These are phyloP conservation scores for Talaromyces sp. DNA, from an alignment of 2,329 filamentous ascomycete genomes.

Conservation along the genomic window DNA sequence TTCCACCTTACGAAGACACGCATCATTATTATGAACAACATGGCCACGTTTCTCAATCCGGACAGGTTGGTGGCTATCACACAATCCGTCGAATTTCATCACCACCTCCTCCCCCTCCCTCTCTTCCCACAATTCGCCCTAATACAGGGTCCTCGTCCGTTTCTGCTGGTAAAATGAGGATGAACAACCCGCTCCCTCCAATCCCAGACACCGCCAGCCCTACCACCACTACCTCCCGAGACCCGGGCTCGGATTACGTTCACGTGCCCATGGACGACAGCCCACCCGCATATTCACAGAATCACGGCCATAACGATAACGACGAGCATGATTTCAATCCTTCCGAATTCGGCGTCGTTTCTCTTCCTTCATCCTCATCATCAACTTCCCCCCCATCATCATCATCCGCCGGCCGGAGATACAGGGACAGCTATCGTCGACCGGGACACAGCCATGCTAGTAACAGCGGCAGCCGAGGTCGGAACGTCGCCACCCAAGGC, in stretches of 20 bases:
- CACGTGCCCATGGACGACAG: slow-evolving; percentile 1
- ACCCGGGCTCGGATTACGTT: slow-evolving; percentile 3
- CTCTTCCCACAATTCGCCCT: slow-evolving; percentile 23
- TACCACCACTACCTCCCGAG: slow-evolving; percentile 1
- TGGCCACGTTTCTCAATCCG: slow-evolving; percentile 1
- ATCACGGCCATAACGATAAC: not conserved
- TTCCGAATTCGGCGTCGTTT: slow-evolving; percentile 25
- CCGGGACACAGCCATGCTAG: slow-evolving; percentile 24
- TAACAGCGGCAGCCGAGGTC: slow-evolving; percentile 4
- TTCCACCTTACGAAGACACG: slow-evolving; percentile 30
- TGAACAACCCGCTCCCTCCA: slow-evolving; percentile 30
- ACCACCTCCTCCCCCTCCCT: slow-evolving; percentile 19
- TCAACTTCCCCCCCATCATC: slow-evolving; percentile 24
- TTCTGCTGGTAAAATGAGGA: slow-evolving; percentile 8
- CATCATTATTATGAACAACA: slow-evolving; percentile 22
- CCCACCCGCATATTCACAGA: slow-evolving; percentile 5
- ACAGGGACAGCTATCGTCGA: slow-evolving; percentile 20
- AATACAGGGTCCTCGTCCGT: slow-evolving; percentile 18
- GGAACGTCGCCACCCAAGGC: not conserved
- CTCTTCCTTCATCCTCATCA: slow-evolving; percentile 24
- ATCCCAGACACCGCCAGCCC: slow-evolving; percentile 27
- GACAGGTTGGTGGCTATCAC: slow-evolving; percentile 15
- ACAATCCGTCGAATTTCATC: slow-evolving; percentile 15
- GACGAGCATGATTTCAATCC: slow-evolving; percentile 18
- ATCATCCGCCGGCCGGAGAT: slow-evolving; percentile 8